Base-by-base conservation (phyloP, 2,329 filamentous ascomycete genomes). In the Endocalyx cinctus region DNA sequence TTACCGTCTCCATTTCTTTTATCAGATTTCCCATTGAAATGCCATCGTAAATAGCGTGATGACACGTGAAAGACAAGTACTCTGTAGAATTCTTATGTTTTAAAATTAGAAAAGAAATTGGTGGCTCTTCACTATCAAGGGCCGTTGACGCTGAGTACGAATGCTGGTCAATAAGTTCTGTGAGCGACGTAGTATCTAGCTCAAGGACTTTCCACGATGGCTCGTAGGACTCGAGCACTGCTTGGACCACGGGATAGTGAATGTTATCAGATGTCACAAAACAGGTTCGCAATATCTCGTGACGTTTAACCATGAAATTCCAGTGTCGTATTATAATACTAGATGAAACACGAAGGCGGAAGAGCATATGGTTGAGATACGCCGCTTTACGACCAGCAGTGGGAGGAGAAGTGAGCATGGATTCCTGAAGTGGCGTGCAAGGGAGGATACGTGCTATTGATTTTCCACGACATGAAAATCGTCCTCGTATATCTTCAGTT, bases 31-130 rank as follows among this genome's bases (percentile, higher is more conserved):
- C 64, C 50, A 95, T 82, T 0, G 87, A 87, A 22, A 83, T 78
- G 0, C 84, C 89, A 58, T 96, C 89, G 48, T 95, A 94, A 1
- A 95, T 64, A 2, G 87, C 85, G 59, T 96, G 89, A 48, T 95
- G 88, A 47, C 66, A 79, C 23, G 67, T 57, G 30, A 71, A 71
- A 0, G 65, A 80, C 2, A 70, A 47, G 27, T 68, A 69, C 0
- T 37, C 52, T 5, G 48, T 47, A 2, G 57, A 46, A 8, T 45
- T 19, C 17, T 46, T 45, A 10, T 34, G 42, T 15, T 77, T 57
- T 0, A 67, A 32, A 0, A 63, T 67, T 31, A 71, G 59, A n/a
- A n/a, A n/a, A 5, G 64, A 72, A 10, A 69, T 55, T 1, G 66
- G 72, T 7, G 66, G 70, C 4, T 43, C 52, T 11, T 59, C 52